phyloP scores from a whole-genome alignment of 1,284 basidiomycete genomes.

The Farysia itapuensis region DNA sequence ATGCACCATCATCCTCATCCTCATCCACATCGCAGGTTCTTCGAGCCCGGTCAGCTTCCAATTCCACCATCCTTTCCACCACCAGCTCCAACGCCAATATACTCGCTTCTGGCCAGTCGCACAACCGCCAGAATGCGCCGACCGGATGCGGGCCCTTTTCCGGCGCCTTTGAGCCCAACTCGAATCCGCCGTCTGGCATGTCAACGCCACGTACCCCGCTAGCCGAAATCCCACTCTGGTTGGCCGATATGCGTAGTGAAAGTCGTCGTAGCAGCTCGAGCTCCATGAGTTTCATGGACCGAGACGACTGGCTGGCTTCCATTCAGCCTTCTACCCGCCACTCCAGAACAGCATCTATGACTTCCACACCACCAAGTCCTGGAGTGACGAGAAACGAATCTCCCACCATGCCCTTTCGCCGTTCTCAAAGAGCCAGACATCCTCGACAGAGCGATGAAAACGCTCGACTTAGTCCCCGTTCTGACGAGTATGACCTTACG shows the following conservation, averaged over 20 bases:
- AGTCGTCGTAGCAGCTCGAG: conserved; percentile 27
- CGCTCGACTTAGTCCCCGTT: conserved; percentile 22
- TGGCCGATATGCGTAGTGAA: conserved; percentile 36
- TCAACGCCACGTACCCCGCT: conserved; percentile 31
- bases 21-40: conserved; percentile 17
- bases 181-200: conserved; percentile 19
- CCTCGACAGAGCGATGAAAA: conserved; percentile 32
- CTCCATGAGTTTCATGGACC: conserved; percentile 19
- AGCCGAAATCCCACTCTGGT: conserved; percentile 37
- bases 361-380: conserved; percentile 23
- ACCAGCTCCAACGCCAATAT: conserved; percentile 34
- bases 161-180: conserved; percentile 15
- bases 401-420: conserved; percentile 15
- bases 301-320: conserved; percentile 12
- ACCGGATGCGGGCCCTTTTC: conserved; percentile 9
- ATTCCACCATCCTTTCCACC: conserved; percentile 15
- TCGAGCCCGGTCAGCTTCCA: conserved; percentile 20
- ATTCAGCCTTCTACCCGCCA: conserved; percentile 9
- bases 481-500: conserved; percentile 17
- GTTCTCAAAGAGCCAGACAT: conserved; percentile 8
- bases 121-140: conserved; percentile 9
- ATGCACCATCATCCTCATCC: too few relatives aligned
- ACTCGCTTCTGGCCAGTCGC: conserved; percentile 10
- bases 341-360: conserved; percentile 12
- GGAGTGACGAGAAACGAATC: conserved; percentile 20